A percentile compares a stretch with the other conserved stretches of the same genome.
Conservation (phyloP, 257 asterid species). For the Ophiorrhiza pumila region DNA sequence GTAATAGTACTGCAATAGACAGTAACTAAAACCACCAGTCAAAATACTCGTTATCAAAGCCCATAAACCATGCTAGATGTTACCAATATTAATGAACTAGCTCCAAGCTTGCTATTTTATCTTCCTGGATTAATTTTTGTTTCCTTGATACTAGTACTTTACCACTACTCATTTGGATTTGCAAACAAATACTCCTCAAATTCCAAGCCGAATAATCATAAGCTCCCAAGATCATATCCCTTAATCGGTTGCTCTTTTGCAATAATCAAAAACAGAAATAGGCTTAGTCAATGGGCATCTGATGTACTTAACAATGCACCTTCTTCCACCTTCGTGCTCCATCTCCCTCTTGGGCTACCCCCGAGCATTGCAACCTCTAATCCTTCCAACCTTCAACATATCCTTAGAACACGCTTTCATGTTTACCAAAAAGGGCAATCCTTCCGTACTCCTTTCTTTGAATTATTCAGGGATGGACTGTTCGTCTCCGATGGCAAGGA, state of each 20-base stretch:
- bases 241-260: slow-evolving; percentile 32
- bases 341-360: slow-evolving; percentile 22
- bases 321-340: slow-evolving; percentile 30
- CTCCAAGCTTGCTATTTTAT: too few species aligned
- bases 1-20: too few species aligned
- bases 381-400: slow-evolving; percentile 31
- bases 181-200: too few species aligned
- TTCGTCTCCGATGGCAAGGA: slow-evolving; percentile 42
- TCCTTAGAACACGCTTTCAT: slow-evolving; percentile 34
- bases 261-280: slow-evolving; percentile 14
- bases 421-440: slow-evolving; percentile 35
- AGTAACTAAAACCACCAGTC: too few species aligned
- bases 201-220: too few species aligned
- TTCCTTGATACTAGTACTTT: too few species aligned
- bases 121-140: too few species aligned
- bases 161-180: too few species aligned
- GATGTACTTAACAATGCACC: slow-evolving; percentile 31
- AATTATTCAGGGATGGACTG: slow-evolving; percentile 41
- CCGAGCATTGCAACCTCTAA: slow-evolving; percentile 29
- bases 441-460: slow-evolving; percentile 5
- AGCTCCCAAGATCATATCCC: slow-evolving; percentile 39
- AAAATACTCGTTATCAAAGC: too few species aligned
- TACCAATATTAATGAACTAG: too few species aligned
- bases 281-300: slow-evolving; percentile 36
- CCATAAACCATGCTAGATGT: too few species aligned